Evolutionary conservation across 306 rosid species (phyloP).

Genomic region (Acacia melanoxylon): DNA sequence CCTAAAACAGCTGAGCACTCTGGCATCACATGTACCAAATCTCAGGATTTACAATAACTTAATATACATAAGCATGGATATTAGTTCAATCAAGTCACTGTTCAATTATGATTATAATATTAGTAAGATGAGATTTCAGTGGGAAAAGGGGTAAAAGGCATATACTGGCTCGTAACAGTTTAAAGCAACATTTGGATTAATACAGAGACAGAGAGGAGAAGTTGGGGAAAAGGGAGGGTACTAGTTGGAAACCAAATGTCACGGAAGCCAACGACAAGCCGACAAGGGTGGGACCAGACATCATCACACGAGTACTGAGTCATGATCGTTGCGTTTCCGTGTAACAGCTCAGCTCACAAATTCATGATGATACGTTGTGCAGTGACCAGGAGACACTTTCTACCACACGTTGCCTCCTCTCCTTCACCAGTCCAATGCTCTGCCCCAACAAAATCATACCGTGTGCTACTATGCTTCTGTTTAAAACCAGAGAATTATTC

Average conservation of each 20-base stretch:
- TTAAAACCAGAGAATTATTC: too few relatives aligned
- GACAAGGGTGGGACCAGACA: slow-evolving; percentile 55
- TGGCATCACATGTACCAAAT: too few relatives aligned
- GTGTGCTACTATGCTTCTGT: neutral
- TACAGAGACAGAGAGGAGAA: neutral
- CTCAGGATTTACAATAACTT: too few relatives aligned
- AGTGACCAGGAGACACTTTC: slow-evolving; percentile 26
- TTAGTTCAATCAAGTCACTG: too few relatives aligned
- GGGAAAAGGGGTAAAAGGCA: neutral
- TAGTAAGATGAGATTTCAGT: neutral
- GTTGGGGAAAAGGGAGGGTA: neutral
- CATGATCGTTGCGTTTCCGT: neutral
- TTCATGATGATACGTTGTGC: neutral
- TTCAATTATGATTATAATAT: too few relatives aligned
- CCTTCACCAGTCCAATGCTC: neutral
- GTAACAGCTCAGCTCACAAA: neutral
- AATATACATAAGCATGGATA: too few relatives aligned
- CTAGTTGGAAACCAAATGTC: neutral
- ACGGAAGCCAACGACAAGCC: slow-evolving; percentile 51
- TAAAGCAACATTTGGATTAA: neutral
- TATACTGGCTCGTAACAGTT: neutral
- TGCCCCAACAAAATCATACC: neutral
- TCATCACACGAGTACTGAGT: slow-evolving; percentile 18
- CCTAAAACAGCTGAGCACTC: too few relatives aligned
- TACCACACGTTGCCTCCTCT: neutral